Base-by-base conservation (phyloP, 2,329 filamentous ascomycete species). In the Grosmannia penicillata region DNA sequence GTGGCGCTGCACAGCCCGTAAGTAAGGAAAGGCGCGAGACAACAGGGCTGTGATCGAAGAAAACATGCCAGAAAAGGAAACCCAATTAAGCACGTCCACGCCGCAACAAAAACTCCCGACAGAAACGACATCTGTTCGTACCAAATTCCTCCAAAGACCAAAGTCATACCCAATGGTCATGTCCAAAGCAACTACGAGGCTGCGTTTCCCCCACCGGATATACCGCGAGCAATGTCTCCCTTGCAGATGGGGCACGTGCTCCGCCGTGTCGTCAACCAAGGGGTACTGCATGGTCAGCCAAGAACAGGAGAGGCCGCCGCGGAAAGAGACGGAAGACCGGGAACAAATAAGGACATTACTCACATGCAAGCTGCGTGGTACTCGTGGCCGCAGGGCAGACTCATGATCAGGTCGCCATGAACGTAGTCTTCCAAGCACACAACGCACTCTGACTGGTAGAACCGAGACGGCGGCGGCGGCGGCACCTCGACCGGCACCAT, bases 171-270 rank as follows among this genome's bases (percentile, higher is more conserved):
- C n/a, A n/a, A n/a, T n/a, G n/a, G n/a, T n/a, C n/a, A n/a, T n/a
- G n/a, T 25, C 24, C 24, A 11, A n/a, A 14, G 21, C 15, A 5
- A 8, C 4, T 2, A 8, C 17, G 33, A 43, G 5, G 40, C 40
- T 1, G 38, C 27, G 1, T 44, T n/a, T n/a, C n/a, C n/a, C n/a
- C n/a, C 45, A 26, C 45, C 41, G 2, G 25, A n/a, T 1, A 38
- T 13, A 1, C 32, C 39, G 18, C 72, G 65, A 14, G 98, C 89
- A 26, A 98, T 91, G 54, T 98, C 91, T 35, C 87, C 86, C 63
- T 98, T 98, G 64, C 91, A 98, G 43, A 98, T 96, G 1, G 91
- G 91, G 51, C 91, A 98, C n/a, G 91, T 98, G 45, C 91, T 79
- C 46, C 91, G 81, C 35, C 89, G 78, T 14, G 87, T 96, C 1